Conservation (phyloP, 495 filamentous ascomycete species). For the Penicillium argentinense region DNA sequence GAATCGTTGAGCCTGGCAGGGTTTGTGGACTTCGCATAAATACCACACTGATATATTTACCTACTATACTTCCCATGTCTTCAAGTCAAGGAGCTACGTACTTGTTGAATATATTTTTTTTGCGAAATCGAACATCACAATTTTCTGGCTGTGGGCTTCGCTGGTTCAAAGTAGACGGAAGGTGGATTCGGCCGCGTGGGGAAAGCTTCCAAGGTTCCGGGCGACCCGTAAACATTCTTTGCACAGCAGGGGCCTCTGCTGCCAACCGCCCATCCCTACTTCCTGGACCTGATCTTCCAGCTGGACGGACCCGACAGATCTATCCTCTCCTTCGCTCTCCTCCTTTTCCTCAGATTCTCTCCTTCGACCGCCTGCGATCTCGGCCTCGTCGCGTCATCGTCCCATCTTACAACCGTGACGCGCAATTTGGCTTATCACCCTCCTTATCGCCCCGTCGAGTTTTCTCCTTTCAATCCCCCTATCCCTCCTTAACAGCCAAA, state of each 20-base stretch:
- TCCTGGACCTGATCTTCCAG: neutral
- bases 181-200: conserved; percentile 16
- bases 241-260: neutral
- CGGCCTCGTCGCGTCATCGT: neutral
- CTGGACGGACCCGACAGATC: neutral
- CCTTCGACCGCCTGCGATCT: neutral
- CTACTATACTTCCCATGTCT: no score
- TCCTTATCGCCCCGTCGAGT: conserved; percentile 9
- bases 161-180: neutral
- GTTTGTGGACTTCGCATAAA: neutral
- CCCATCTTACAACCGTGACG: neutral
- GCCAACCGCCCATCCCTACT: neutral
- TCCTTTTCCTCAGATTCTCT: neutral
- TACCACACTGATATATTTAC: neutral
- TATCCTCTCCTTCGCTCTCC: neutral
- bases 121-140: no score
- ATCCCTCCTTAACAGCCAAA: neutral
- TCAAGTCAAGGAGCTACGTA: no score
- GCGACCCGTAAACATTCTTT: conserved; percentile 19
- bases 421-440: conserved; percentile 15
- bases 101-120: no score
- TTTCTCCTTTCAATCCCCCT: conserved; percentile 11
- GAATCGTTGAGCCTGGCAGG: neutral
- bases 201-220: conserved; percentile 28
- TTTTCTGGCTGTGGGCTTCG: no score